These are phyloP conservation scores for Cyamopsis tetragonoloba DNA, from an alignment of 306 rosid genomes.

Conservation along the genomic window DNA sequence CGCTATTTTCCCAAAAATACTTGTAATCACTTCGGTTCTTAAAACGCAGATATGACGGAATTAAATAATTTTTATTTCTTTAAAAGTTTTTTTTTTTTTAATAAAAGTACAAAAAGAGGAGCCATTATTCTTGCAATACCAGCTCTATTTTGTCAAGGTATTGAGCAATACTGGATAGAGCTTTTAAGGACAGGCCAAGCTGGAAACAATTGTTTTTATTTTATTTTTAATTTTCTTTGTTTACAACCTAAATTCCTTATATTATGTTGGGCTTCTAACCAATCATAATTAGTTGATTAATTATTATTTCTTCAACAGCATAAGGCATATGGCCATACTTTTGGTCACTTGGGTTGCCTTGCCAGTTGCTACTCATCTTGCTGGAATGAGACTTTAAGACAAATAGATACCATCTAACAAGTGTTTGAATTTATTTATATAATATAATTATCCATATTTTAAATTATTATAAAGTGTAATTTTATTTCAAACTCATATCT, in stretches of 20 bases:
- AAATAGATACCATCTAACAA: conserved; percentile 7
- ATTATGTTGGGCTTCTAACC: conserved; percentile 16
- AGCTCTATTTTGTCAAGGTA: conserved; percentile 23
- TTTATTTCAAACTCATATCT: no score
- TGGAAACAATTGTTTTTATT: conserved; percentile 18
- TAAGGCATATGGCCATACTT: conserved; percentile 6
- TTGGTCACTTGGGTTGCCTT: conserved; percentile 15
- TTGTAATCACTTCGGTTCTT: no score
- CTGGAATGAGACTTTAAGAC: conserved; percentile 18
- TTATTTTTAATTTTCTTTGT: background rate
- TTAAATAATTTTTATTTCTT: no score
- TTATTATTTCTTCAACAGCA: background rate
- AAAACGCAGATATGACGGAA: no score
- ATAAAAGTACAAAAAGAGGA: no score
- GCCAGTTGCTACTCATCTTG: conserved; percentile 18
- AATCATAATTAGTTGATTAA: conserved; percentile 17
- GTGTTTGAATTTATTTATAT: background rate
- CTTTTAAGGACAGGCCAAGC: conserved; percentile 29
- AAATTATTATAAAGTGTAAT: no score
- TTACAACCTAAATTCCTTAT: conserved; percentile 19
- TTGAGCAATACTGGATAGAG: conserved; percentile 7
- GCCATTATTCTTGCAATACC: conserved; percentile 10
- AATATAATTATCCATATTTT: background rate
- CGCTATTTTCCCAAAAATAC: no score
- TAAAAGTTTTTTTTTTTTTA: no score